phyloP scores from a whole-genome alignment of 1,284 basidiomycete species.

The Heterobasidion parviporum region DNA sequence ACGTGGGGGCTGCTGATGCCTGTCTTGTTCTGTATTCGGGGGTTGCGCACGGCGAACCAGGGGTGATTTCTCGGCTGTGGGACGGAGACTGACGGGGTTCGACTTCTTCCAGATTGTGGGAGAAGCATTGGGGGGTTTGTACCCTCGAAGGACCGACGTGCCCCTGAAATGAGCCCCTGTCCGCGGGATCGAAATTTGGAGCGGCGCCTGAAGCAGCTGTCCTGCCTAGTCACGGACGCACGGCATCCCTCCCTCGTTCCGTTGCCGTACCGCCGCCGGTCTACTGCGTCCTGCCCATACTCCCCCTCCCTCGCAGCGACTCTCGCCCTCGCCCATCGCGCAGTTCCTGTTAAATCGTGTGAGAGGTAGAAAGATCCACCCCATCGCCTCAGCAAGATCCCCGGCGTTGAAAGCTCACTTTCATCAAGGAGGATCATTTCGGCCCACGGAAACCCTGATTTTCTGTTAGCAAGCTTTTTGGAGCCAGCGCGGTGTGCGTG shows the following conservation, averaged over 20 bases:
- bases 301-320: not conserved
- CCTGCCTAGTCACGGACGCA: not conserved
- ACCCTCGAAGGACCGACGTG: not conserved
- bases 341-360: not conserved
- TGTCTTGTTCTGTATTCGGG: not conserved
- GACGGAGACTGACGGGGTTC: too few species aligned
- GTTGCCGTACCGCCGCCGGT: constrained; percentile 1
- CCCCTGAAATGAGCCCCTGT: not conserved
- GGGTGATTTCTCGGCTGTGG: too few species aligned
- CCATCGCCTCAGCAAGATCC: too few species aligned
- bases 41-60: too few species aligned
- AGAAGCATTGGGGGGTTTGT: not conserved
- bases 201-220: not conserved
- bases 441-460: not conserved
- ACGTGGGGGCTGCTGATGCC: not conserved
- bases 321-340: not conserved
- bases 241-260: constrained; percentile 4
- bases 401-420: too few species aligned
- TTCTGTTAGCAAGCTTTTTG: not conserved
- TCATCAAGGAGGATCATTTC: too few species aligned
- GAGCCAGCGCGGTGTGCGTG: not conserved
- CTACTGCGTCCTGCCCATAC: not conserved
- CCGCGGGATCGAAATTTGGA: not conserved
- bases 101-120: not conserved
- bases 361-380: not conserved